Evolutionary conservation across 2,329 filamentous ascomycete species (phyloP).

Genomic region (Cladophialophora bantiana): DNA sequence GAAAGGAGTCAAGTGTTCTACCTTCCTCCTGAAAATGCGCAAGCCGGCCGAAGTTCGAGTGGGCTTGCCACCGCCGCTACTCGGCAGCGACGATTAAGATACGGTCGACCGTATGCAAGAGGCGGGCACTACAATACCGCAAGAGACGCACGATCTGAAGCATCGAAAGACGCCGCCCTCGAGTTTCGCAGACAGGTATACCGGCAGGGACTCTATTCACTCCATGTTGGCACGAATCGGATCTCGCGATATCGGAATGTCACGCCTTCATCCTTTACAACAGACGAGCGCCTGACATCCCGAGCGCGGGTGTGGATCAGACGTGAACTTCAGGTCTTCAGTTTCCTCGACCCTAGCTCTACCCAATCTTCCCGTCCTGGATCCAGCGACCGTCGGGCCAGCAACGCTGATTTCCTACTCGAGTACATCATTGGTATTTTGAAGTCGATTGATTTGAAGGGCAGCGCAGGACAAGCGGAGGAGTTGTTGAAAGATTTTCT

Average conservation of each 20-base stretch:
- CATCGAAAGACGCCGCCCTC: conserved; percentile 52
- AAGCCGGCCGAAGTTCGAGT: conserved; percentile 5
- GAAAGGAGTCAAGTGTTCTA: conserved; percentile 39
- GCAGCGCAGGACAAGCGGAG: conserved; percentile 78
- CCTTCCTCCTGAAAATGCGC: conserved; percentile 42
- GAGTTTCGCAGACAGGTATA: conserved; percentile 75
- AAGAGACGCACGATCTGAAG: conserved; percentile 26
- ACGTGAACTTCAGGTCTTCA: conserved; percentile 83
- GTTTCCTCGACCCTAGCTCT: conserved; percentile 64
- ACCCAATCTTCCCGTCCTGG: conserved; percentile 26
- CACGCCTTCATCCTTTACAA: conserved; percentile 70
- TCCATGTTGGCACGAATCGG: conserved; percentile 82
- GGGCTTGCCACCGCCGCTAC: background rate
- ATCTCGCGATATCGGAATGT: conserved; percentile 78
- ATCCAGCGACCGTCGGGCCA: conserved; percentile 55
- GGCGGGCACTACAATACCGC: conserved; percentile 30
- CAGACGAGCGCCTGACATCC: conserved; percentile 71
- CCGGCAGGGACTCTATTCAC: conserved; percentile 72
- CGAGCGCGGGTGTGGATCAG: conserved; percentile 82
- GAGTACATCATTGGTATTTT: conserved; percentile 86
- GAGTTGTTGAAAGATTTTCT: conserved; percentile 80
- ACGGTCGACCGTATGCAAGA: conserved; percentile 21
- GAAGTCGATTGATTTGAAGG: conserved; percentile 81
- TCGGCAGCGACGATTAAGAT: conserved; percentile 26
- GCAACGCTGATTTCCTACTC: conserved; percentile 82